Conservation (phyloP, 139 green algal genomes). For the Desmodesmus armatus region DNA sequence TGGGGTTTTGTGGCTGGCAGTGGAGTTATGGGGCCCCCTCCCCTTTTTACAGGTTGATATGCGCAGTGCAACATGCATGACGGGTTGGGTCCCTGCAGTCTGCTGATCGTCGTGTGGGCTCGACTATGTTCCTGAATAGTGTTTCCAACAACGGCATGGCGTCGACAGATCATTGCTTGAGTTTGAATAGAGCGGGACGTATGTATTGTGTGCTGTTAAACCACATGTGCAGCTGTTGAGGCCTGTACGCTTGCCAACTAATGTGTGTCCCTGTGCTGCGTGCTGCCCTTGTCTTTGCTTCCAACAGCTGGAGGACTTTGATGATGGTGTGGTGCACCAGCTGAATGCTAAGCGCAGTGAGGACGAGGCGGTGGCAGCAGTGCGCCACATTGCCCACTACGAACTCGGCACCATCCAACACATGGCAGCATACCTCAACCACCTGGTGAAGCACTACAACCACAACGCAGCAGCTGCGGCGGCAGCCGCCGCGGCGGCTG, state of each 20-base stretch:
- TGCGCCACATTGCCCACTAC: slow-evolving; percentile 53
- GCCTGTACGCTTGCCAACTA: too few relatives aligned
- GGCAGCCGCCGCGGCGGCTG: slow-evolving; percentile 10
- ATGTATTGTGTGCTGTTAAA: background rate
- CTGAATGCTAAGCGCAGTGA: slow-evolving; percentile 61
- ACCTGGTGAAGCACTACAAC: slow-evolving; percentile 51
- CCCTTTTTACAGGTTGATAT: too few relatives aligned
- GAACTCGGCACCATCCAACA: slow-evolving; percentile 61
- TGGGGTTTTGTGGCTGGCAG: too few relatives aligned
- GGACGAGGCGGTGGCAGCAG: slow-evolving; percentile 61
- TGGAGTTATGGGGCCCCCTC: too few relatives aligned
- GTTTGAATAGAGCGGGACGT: too few relatives aligned
- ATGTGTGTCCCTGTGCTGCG: background rate
- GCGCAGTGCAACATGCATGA: too few relatives aligned
- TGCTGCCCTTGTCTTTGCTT: slow-evolving; percentile 6
- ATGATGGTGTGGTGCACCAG: slow-evolving; percentile 70
- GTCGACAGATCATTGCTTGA: too few relatives aligned
- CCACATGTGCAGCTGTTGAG: background rate
- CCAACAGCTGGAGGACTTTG: slow-evolving; percentile 61
- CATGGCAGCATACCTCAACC: slow-evolving; percentile 68
- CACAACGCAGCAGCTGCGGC: slow-evolving; percentile 28
- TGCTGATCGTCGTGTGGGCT: too few relatives aligned
- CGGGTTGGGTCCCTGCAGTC: background rate
- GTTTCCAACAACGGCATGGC: too few relatives aligned
- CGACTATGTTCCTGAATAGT: too few relatives aligned